Conservation (phyloP, 768 basidiomycete genomes). For the Lenzites betulinus region DNA sequence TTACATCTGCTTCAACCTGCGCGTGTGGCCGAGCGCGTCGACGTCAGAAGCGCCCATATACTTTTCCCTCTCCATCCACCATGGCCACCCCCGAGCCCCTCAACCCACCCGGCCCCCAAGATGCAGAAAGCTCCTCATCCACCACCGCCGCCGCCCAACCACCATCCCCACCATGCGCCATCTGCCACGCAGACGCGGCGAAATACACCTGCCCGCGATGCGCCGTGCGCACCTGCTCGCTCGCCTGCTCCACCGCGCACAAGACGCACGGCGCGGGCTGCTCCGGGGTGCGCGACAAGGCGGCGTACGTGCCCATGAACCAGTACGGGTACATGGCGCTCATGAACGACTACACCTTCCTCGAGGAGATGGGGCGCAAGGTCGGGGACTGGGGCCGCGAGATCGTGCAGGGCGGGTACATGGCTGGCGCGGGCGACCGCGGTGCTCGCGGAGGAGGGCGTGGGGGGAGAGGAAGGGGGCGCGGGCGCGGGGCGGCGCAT, state of each 20-base stretch:
- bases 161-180: conserved; percentile 42
- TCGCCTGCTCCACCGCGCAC: conserved; percentile 67
- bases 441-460: conserved; percentile 14
- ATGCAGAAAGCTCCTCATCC: conserved; percentile 17
- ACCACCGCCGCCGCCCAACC: conserved; percentile 21
- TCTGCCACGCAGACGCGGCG: conserved; percentile 49
- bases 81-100: not conserved
- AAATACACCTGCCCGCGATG: conserved; percentile 86
- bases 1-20: no score
- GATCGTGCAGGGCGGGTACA: conserved; percentile 64
- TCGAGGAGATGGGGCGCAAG: conserved; percentile 80
- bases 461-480: conserved; percentile 22
- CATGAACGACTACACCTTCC: conserved; percentile 86
- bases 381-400: conserved; percentile 75
- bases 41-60: not conserved
- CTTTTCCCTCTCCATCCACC: not conserved
- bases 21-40: no score
- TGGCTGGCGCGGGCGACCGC: conserved; percentile 28
- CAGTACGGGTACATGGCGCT: conserved; percentile 82
- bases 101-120: not conserved
- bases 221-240: conserved; percentile 68
- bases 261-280: conserved; percentile 59
- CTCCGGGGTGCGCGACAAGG: conserved; percentile 73
- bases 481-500: conserved; percentile 33
- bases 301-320: conserved; percentile 77